Evolutionary conservation across 2,329 filamentous ascomycete species (phyloP).

Genomic region (Bertia moriformis): DNA sequence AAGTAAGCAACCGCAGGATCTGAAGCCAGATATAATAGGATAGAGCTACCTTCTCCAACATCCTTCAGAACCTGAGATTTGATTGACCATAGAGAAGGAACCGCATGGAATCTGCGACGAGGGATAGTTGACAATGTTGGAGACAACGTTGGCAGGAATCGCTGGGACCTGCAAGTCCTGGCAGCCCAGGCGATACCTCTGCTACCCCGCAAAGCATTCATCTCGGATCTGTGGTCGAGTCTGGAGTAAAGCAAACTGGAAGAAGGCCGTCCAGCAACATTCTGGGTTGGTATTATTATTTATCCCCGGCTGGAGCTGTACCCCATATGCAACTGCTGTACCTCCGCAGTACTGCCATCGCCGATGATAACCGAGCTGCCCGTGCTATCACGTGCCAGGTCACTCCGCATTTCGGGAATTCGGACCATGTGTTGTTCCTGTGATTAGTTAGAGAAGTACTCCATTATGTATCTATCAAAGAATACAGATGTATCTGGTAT

Average conservation of each 20-base stretch:
- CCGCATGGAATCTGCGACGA: conserved; percentile 18
- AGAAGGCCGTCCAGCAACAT: too few species aligned
- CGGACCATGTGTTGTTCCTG: too few species aligned
- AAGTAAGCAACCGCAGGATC: not conserved
- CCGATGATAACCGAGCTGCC: not conserved
- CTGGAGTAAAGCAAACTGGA: too few species aligned
- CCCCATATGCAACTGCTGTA: conserved; percentile 4
- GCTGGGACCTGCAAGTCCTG: not conserved
- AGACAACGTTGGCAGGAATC: conserved; percentile 2
- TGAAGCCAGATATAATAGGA: conserved; percentile 1
- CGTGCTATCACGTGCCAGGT: conserved; percentile 5
- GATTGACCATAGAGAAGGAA: conserved; percentile 15
- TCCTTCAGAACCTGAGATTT: conserved; percentile 26
- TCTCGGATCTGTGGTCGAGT: too few species aligned
- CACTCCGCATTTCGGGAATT: conserved; percentile 5
- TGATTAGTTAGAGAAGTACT: too few species aligned
- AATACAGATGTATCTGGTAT: too few species aligned
- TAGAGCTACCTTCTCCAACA: conserved; percentile 32
- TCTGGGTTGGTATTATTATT: too few species aligned
- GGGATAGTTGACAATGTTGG: conserved; percentile 8
- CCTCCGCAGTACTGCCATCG: conserved; percentile 9
- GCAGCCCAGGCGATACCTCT: not conserved
- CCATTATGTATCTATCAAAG: too few species aligned
- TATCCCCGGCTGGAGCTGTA: not conserved
- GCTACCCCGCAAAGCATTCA: not conserved